These are phyloP conservation scores for Akanthomyces muscarius DNA, from an alignment of 2,329 filamentous ascomycete species.

Conservation along the genomic window DNA sequence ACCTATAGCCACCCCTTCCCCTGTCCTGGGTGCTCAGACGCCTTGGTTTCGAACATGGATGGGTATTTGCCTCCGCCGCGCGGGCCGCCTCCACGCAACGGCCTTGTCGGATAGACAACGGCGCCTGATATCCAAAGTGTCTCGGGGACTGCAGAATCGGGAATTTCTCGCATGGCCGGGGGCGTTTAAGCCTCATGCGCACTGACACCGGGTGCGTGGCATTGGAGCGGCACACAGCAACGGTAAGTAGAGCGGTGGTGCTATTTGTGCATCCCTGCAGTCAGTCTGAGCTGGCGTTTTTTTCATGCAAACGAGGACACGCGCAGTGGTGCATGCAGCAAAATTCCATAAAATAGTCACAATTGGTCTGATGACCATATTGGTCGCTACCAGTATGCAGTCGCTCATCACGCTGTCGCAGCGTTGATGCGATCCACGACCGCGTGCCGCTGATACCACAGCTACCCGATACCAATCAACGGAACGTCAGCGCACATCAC, in stretches of 20 bases:
- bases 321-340: neutral
- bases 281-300: neutral
- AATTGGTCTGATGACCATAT: neutral
- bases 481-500: too few relatives aligned
- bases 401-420: neutral
- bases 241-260: neutral
- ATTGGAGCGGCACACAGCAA: neutral
- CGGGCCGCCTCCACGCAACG: slow-evolving; percentile 6
- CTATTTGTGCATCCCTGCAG: neutral
- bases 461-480: neutral
- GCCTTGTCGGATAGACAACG: neutral
- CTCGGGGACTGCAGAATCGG: neutral
- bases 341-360: neutral
- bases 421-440: neutral
- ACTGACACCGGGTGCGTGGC: slow-evolving; percentile 5
- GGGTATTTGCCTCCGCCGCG: slow-evolving; percentile 6
- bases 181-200: neutral
- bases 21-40: slow-evolving; percentile 1
- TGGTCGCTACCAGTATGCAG: neutral
- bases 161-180: neutral
- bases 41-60: slow-evolving; percentile 13
- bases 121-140: neutral
- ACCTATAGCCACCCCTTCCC: neutral
- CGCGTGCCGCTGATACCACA: too few relatives aligned
- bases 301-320: neutral